Evolutionary conservation across 306 rosid species (phyloP).

Genomic region (cucumber (Cucumis sativus)): Cucumber_9930_V3 NC_026657.2:25429501-25430000

Average conservation of each 20-base stretch:
- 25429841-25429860: slow-evolving; percentile 23
- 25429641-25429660: not conserved
- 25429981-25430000: slow-evolving; percentile 30
- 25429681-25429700: slow-evolving; percentile 3
- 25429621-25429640: not conserved
- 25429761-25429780: not conserved
- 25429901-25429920: not conserved
- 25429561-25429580: not conserved
- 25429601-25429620: not conserved
- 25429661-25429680: slow-evolving; percentile 16
- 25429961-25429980: slow-evolving; percentile 27
- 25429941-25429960: slow-evolving; percentile 15
- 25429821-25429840: slow-evolving; percentile 8
- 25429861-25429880: not conserved
- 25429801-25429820: not conserved
- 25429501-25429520: not conserved
- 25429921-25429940: slow-evolving; percentile 19
- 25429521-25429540: not conserved
- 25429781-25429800: not conserved
- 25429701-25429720: slow-evolving; percentile 18
- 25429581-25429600: not conserved
- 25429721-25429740: slow-evolving; percentile 9
- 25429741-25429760: not conserved
- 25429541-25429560: not conserved
- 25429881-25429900: slow-evolving; percentile 10